phyloP scores from a whole-genome alignment of 192 early-diverging fungal species.

The Backusella morwellensis region DNA sequence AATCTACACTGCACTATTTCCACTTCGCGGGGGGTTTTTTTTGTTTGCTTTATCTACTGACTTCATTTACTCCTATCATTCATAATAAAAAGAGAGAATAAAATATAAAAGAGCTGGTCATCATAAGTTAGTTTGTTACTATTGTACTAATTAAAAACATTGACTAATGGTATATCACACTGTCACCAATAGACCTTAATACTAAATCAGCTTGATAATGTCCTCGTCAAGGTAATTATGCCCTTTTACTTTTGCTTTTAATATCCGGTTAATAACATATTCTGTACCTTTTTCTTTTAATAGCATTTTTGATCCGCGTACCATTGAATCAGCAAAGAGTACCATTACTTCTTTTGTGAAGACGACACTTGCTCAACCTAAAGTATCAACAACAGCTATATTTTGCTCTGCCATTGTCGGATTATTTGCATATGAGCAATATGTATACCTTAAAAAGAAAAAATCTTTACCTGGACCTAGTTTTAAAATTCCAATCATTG shows the following conservation, averaged over 20 bases:
- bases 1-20: not conserved
- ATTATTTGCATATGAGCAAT: conserved; percentile 39
- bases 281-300: not conserved
- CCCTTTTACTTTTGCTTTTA: not conserved
- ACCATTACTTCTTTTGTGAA: conserved; percentile 30
- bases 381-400: conserved; percentile 24
- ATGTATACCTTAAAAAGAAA: conserved; percentile 38
- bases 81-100: not conserved
- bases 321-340: conserved; percentile 26
- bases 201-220: not conserved
- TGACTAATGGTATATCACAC: not conserved
- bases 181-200: not conserved
- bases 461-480: conserved; percentile 35
- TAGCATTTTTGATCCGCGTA: conserved; percentile 31
- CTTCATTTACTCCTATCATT: not conserved
- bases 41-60: not conserved
- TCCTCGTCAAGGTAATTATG: not conserved
- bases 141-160: not conserved
- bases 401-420: conserved; percentile 28
- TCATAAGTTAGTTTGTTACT: not conserved
- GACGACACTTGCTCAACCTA: conserved; percentile 13
- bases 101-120: not conserved
- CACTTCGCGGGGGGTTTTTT: not conserved
- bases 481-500: conserved; percentile 41
- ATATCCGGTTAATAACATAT: not conserved